Evolutionary conservation across 176 grass and related monocot genomes (phyloP).

Genomic region (Carex parvula): DNA sequence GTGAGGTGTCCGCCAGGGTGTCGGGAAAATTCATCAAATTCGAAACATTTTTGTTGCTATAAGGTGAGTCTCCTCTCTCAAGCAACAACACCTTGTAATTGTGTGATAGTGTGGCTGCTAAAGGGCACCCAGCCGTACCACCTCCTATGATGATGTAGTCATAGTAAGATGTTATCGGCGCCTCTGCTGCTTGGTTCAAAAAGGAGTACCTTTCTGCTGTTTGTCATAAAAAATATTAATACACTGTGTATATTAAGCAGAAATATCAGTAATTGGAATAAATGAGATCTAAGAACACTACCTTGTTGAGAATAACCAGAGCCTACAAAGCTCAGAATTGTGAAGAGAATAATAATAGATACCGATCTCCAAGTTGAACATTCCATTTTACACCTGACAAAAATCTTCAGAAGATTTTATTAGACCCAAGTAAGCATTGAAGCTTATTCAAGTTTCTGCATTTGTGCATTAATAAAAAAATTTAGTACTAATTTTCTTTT

Average conservation of each 20-base stretch:
- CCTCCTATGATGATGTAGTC: slow-evolving; percentile 49
- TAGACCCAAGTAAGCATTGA: background rate
- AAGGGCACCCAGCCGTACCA: slow-evolving; percentile 37
- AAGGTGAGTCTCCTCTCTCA: slow-evolving; percentile 35
- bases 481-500: background rate
- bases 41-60: slow-evolving; percentile 37
- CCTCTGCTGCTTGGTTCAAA: slow-evolving; percentile 28
- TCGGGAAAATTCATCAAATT: slow-evolving; percentile 27
- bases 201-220: slow-evolving; percentile 34
- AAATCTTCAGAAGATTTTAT: slow-evolving; percentile 6
- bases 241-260: background rate
- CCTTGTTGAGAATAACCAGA: slow-evolving; percentile 33
- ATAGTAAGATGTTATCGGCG: slow-evolving; percentile 20
- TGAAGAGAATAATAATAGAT: background rate
- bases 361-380: background rate
- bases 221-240: slow-evolving; percentile 15
- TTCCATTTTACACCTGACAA: slow-evolving; percentile 28
- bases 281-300: background rate
- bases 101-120: slow-evolving; percentile 38
- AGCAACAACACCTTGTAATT: slow-evolving; percentile 33
- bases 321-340: slow-evolving; percentile 14
- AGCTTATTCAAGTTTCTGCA: background rate
- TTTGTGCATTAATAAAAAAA: background rate
- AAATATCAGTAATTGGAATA: background rate
- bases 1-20: slow-evolving; percentile 32